Conservation (phyloP, 805 yeast genomes). For the Brettanomyces naardenensis region DNA sequence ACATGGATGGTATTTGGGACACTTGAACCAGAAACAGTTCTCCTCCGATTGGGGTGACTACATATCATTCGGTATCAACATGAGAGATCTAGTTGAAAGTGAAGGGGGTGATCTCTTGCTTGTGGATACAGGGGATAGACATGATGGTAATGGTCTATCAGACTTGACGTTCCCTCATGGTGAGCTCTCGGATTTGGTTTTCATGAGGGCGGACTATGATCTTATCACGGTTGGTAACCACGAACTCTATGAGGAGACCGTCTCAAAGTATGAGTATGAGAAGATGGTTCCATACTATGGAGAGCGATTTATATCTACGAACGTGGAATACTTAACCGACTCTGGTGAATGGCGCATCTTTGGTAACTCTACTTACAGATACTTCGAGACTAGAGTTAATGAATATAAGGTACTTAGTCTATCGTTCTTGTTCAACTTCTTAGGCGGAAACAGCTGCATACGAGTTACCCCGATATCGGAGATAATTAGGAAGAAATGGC, state of each 20-base stretch:
- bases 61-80: slow-evolving; percentile 51
- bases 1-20: slow-evolving; percentile 96
- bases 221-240: slow-evolving; percentile 85
- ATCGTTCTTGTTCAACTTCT: slow-evolving; percentile 77
- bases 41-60: slow-evolving; percentile 93
- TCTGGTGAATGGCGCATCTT: slow-evolving; percentile 47
- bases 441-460: slow-evolving; percentile 46
- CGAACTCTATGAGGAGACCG: slow-evolving; percentile 67
- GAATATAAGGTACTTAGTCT: slow-evolving; percentile 51
- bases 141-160: slow-evolving; percentile 87
- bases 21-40: slow-evolving; percentile 65
- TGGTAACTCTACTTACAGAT: slow-evolving; percentile 55
- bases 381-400: slow-evolving; percentile 55
- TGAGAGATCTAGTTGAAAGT: slow-evolving; percentile 27
- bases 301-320: slow-evolving; percentile 61
- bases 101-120: slow-evolving; percentile 56
- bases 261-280: slow-evolving; percentile 59
- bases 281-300: slow-evolving; percentile 49
- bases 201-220: slow-evolving; percentile 63
- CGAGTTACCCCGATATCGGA: slow-evolving; percentile 56
- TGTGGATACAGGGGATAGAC: slow-evolving; percentile 88
- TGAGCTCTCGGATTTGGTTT: slow-evolving; percentile 47
- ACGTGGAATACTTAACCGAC: slow-evolving; percentile 50
- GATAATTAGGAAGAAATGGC: slow-evolving; percentile 56
- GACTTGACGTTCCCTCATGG: slow-evolving; percentile 80